Evolutionary conservation across 2,329 filamentous ascomycete genomes (phyloP).

Genomic region (Akanthomyces uredinophilus): DNA sequence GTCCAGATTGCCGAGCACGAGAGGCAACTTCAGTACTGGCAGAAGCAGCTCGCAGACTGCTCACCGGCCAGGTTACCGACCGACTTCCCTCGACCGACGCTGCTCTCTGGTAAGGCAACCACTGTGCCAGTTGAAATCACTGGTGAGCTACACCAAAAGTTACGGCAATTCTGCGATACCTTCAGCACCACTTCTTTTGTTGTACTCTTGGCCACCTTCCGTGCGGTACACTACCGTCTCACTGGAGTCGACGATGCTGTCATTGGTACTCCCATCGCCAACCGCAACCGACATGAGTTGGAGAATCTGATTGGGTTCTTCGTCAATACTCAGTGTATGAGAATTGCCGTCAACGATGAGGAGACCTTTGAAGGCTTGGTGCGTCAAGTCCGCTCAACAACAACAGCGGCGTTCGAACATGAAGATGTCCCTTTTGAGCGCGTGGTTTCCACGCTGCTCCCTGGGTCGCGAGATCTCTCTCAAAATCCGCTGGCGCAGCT

Average conservation of each 20-base stretch:
- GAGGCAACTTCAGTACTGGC: conserved; percentile 15
- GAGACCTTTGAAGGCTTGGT: conserved; percentile 16
- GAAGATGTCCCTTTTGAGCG: conserved; percentile 19
- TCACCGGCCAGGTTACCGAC: background rate
- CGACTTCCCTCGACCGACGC: background rate
- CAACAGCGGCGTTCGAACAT: conserved; percentile 14
- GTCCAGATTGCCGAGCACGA: conserved; percentile 7
- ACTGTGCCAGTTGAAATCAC: background rate
- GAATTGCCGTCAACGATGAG: conserved; percentile 7
- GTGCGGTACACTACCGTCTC: conserved; percentile 17
- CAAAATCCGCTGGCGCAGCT: conserved; percentile 16
- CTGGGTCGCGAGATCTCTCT: background rate
- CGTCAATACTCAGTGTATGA: conserved; percentile 20
- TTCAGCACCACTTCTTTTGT: conserved; percentile 12
- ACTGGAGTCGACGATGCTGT: conserved; percentile 15
- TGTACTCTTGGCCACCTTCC: conserved; percentile 15
- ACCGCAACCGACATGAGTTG: conserved; percentile 15
- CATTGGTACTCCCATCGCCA: conserved; percentile 17
- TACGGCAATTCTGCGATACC: conserved; percentile 14
- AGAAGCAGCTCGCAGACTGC: conserved; percentile 8
- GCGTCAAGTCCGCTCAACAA: conserved; percentile 11
- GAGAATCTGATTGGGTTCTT: conserved; percentile 19
- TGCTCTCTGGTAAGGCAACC: background rate
- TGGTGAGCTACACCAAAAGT: conserved; percentile 3
- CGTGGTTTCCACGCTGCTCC: conserved; percentile 11